phyloP scores from a whole-genome alignment of 305 asterid genomes.

The Fraxinus floribunda region DNA sequence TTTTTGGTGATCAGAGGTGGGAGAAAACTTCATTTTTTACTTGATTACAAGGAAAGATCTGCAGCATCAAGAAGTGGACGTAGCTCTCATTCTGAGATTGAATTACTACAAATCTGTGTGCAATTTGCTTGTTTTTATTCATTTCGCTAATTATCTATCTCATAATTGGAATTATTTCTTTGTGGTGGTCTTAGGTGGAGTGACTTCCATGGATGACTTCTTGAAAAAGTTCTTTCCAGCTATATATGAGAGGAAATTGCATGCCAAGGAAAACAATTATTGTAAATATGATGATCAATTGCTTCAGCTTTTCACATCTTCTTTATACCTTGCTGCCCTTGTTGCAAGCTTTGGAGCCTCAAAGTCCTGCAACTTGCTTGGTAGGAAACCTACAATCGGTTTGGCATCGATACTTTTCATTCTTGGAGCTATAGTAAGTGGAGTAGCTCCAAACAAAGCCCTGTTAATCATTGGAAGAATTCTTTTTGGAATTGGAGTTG shows the following conservation, averaged over 20 bases:
- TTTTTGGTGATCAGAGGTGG: not conserved
- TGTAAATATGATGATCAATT: not conserved
- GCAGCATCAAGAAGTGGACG: not conserved
- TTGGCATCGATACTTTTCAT: not conserved
- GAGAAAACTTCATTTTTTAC: not conserved
- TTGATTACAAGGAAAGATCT: not conserved
- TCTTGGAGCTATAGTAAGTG: not conserved
- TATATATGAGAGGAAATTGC: not conserved
- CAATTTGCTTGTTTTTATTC: not conserved
- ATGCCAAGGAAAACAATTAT: not conserved
- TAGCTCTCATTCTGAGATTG: not conserved
- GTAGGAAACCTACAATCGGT: not conserved
- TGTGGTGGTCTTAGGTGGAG: not conserved
- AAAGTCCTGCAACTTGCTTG: not conserved
- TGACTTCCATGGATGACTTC: not conserved
- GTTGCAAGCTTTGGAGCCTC: not conserved
- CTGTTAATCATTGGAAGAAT: constrained; percentile 12
- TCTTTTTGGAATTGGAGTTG: constrained; percentile 20
- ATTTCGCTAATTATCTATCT: not conserved
- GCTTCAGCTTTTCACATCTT: not conserved
- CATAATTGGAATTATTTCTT: not conserved
- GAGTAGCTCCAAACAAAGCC: not conserved
- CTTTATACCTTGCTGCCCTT: not conserved
- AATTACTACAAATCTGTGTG: not conserved
- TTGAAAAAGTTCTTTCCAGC: not conserved